Evolutionary conservation across 2,329 filamentous ascomycete genomes (phyloP).

Genomic region (Phaeoacremonium minimum): DNA sequence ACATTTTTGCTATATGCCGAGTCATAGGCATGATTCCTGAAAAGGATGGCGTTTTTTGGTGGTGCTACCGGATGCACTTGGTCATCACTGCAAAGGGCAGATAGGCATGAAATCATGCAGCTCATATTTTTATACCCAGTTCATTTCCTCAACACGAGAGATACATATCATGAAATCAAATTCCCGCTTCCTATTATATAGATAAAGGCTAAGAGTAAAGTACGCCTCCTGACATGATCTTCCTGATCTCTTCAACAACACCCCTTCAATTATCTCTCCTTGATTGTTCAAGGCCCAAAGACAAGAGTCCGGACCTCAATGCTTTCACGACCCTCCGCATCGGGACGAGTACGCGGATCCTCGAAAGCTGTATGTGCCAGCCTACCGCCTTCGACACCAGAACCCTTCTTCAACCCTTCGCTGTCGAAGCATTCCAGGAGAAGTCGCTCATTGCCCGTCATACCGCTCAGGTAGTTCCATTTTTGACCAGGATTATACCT

Average conservation of each 20-base stretch:
- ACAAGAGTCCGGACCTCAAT: constrained; percentile 86
- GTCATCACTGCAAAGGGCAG: too few relatives aligned
- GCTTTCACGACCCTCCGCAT: constrained; percentile 73
- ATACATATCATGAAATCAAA: too few relatives aligned
- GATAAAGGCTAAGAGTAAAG: too few relatives aligned
- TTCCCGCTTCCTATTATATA: too few relatives aligned
- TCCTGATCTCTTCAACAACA: background rate
- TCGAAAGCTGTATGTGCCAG: constrained; percentile 75
- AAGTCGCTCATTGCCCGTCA: constrained; percentile 68
- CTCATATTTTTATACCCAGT: too few relatives aligned
- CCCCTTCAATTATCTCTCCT: constrained; percentile 4
- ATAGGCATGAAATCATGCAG: too few relatives aligned
- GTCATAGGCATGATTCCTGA: too few relatives aligned
- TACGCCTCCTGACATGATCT: background rate
- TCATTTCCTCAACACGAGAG: too few relatives aligned
- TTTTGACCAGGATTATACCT: constrained; percentile 55
- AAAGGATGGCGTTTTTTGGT: too few relatives aligned
- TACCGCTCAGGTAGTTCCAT: constrained; percentile 80
- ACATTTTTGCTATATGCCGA: too few relatives aligned
- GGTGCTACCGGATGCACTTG: too few relatives aligned
- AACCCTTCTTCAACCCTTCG: constrained; percentile 44
- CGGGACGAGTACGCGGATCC: constrained; percentile 66
- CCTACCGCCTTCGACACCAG: constrained; percentile 46
- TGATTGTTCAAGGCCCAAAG: constrained; percentile 55
- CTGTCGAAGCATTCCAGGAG: constrained; percentile 78